Conservation (phyloP, 331 rosid genomes). For the Quercus lobata region DNA sequence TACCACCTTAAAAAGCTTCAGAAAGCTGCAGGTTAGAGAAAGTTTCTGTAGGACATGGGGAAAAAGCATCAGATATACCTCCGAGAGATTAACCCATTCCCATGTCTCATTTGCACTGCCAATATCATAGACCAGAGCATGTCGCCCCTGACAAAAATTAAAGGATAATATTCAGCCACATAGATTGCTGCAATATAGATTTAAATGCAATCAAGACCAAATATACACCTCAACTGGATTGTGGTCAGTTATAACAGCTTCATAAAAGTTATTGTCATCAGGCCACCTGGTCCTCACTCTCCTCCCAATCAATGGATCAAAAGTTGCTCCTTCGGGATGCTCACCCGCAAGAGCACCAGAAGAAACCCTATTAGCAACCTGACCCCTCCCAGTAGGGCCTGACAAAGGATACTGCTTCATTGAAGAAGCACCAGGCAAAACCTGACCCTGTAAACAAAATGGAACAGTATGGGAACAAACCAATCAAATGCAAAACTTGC, state of each 20-base stretch:
- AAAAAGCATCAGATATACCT: conserved; percentile 51
- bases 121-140: conserved; percentile 74
- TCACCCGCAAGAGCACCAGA: conserved; percentile 47
- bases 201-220: not conserved
- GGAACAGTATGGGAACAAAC: conserved; percentile 1
- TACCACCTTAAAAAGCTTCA: not conserved
- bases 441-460: conserved; percentile 41
- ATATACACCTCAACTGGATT: conserved; percentile 59
- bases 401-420: conserved; percentile 65
- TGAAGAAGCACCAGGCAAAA: conserved; percentile 54
- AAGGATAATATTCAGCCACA: conserved; percentile 17
- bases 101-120: conserved; percentile 66
- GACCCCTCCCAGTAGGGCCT: conserved; percentile 73
- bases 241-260: conserved; percentile 73
- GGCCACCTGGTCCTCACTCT: conserved; percentile 96
- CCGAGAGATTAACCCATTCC: conserved; percentile 89
- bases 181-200: conserved; percentile 9
- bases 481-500: not conserved
- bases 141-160: conserved; percentile 58
- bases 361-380: conserved; percentile 56
- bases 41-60: not conserved
- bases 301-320: conserved; percentile 67
- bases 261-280: conserved; percentile 88
- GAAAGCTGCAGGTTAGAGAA: conserved; percentile 5
- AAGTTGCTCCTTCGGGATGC: conserved; percentile 53